These are phyloP conservation scores for Fusarium oxysporum DNA, from an alignment of 2,329 filamentous ascomycete species.

Conservation along the genomic window DNA sequence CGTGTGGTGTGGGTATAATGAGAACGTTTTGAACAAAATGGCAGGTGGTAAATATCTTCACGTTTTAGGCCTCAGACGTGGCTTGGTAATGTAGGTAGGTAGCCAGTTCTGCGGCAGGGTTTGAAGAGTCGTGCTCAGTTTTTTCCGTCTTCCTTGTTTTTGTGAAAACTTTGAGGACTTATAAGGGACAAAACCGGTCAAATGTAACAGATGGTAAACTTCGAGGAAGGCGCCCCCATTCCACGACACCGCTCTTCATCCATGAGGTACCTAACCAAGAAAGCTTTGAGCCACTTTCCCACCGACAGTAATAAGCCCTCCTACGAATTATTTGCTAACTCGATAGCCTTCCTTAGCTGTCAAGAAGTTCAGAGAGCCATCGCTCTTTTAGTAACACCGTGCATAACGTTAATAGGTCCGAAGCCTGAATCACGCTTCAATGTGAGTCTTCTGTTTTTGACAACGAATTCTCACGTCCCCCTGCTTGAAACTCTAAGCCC, in stretches of 20 bases:
- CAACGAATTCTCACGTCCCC: neutral
- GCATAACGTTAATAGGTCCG: neutral
- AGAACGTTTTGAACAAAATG: neutral
- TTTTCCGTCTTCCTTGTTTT: conserved; percentile 13
- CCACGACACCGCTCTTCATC: conserved; percentile 28
- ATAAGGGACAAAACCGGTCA: neutral
- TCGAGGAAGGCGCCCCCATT: conserved; percentile 11
- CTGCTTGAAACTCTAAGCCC: neutral
- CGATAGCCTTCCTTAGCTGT: neutral
- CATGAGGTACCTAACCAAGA: neutral
- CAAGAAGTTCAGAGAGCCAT: neutral
- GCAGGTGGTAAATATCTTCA: conserved; percentile 10
- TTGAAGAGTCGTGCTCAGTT: neutral
- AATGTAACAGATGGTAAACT: neutral
- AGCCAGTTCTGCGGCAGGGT: neutral
- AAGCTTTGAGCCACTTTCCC: neutral
- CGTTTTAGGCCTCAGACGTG: conserved; percentile 17
- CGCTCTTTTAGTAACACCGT: neutral
- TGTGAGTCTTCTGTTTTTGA: neutral
- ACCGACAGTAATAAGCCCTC: neutral
- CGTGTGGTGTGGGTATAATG: neutral
- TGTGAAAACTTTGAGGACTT: neutral
- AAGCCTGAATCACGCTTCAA: neutral
- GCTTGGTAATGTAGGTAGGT: neutral
- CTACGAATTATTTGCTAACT: neutral